These are phyloP conservation scores for Euclidium syriacum DNA, from an alignment of 345 rosid species.

Conservation along the genomic window DNA sequence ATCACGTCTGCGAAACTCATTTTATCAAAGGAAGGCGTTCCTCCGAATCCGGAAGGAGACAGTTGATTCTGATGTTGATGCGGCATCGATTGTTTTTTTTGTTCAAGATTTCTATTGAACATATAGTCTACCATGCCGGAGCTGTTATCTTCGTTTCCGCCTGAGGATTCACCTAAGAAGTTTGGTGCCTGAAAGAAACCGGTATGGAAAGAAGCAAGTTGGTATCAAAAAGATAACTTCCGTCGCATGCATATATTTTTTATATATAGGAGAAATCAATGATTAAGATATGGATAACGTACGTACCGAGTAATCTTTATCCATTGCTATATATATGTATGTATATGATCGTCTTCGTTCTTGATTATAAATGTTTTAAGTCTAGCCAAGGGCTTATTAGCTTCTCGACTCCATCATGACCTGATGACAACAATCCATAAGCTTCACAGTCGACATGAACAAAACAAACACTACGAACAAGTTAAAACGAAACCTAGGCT, in stretches of 20 bases:
- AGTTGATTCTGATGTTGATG: constrained; percentile 42
- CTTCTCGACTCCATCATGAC: background rate
- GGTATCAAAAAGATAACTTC: constrained; percentile 23
- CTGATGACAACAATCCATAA: constrained; percentile 9
- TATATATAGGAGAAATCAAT: background rate
- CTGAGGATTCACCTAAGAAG: constrained; percentile 41
- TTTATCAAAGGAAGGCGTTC: constrained; percentile 55
- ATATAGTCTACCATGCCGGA: constrained; percentile 55
- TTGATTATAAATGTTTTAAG: constrained; percentile 16
- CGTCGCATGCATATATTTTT: constrained; percentile 21
- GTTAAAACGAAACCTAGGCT: constrained; percentile 4
- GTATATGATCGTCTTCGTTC: too few relatives aligned
- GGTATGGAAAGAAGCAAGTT: constrained; percentile 20
- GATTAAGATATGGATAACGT: background rate
- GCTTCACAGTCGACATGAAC: background rate
- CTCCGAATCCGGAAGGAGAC: constrained; percentile 36
- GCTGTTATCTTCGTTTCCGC: constrained; percentile 34
- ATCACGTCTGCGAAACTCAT: constrained; percentile 79
- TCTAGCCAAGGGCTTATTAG: background rate
- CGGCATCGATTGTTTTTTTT: constrained; percentile 34
- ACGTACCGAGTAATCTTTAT: constrained; percentile 72
- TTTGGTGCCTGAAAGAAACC: constrained; percentile 43
- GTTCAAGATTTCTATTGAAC: constrained; percentile 44
- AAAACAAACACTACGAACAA: constrained; percentile 6
- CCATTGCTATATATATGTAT: constrained; percentile 57